Evolutionary conservation across 2,329 filamentous ascomycete genomes (phyloP).

Genomic region (Nothophoma quercina): DNA sequence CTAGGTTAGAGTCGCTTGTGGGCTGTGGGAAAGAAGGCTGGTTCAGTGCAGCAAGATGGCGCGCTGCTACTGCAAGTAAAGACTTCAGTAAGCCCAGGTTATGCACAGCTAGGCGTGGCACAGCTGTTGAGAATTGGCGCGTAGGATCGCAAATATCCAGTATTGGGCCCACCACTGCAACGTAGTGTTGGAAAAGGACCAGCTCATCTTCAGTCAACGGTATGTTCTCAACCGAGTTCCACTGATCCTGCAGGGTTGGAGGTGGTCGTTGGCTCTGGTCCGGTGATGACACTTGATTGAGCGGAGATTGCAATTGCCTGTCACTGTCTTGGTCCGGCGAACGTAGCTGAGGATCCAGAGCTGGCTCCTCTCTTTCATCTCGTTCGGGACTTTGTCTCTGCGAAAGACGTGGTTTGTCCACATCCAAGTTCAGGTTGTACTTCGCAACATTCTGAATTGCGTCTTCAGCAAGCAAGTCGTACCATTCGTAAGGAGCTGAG

Average conservation of each 20-base stretch:
- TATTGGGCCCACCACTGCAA: conserved; percentile 49
- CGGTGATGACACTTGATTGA: conserved; percentile 3
- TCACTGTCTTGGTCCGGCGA: conserved; percentile 17
- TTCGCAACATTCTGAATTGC: conserved; percentile 49
- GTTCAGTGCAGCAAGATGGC: conserved; percentile 57
- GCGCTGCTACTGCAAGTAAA: conserved; percentile 63
- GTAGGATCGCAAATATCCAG: conserved; percentile 56
- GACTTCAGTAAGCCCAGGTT: conserved; percentile 67
- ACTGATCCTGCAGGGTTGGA: conserved; percentile 29
- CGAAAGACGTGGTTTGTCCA: conserved; percentile 36
- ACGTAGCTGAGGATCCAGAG: conserved; percentile 24
- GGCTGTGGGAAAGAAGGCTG: conserved; percentile 20
- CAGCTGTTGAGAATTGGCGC: conserved; percentile 47
- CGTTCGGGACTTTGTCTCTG: conserved; percentile 35
- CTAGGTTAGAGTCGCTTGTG: conserved; percentile 21
- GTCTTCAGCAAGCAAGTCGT: conserved; percentile 57
- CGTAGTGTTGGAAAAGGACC: conserved; percentile 51
- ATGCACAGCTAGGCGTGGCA: conserved; percentile 52
- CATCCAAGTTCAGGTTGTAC: conserved; percentile 43
- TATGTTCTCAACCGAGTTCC: conserved; percentile 35
- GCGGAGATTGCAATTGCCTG: conserved; percentile 3
- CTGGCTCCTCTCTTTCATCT: conserved; percentile 26
- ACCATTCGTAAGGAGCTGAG: conserved; percentile 58
- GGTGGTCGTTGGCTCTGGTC: conserved; percentile 7
- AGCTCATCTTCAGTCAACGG: conserved; percentile 48